Evolutionary conservation across 148 eudicot genomes (phyloP).

Genomic region (Cornus controversa): DNA sequence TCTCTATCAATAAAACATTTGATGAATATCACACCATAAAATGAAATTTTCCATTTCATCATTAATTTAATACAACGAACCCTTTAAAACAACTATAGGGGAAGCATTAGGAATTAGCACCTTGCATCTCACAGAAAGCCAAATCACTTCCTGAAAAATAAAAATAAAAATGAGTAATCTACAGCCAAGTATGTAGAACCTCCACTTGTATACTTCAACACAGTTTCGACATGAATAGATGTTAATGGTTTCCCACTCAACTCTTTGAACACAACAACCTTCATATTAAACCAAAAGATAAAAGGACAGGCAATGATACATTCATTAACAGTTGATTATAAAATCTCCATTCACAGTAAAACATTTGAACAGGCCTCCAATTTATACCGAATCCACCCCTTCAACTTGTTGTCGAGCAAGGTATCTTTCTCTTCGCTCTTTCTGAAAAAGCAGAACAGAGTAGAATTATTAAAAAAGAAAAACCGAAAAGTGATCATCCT

Average conservation of each 20-base stretch:
- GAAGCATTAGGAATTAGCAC: background rate
- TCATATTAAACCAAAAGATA: constrained; percentile 13
- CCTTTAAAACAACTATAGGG: too few species aligned
- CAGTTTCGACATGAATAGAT: background rate
- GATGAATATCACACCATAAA: background rate
- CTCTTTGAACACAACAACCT: constrained; percentile 12
- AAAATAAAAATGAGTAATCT: constrained; percentile 13
- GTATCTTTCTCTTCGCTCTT: constrained; percentile 93
- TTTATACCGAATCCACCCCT: constrained; percentile 69
- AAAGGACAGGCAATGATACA: background rate
- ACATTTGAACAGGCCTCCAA: background rate
- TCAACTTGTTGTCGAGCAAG: constrained; percentile 86
- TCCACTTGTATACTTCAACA: constrained; percentile 4
- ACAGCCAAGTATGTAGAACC: constrained; percentile 11
- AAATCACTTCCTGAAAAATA: background rate
- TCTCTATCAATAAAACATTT: too few species aligned
- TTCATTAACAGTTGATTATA: background rate
- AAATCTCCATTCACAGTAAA: background rate
- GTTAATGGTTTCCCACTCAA: background rate
- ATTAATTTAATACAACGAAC: too few species aligned
- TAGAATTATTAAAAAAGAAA: background rate
- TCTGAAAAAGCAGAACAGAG: constrained; percentile 36
- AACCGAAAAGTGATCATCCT: background rate
- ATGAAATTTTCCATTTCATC: background rate
- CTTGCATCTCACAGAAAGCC: background rate